Evolutionary conservation across 2,329 filamentous ascomycete genomes (phyloP).

Genomic region (Aspergillus quadrilineatus): DNA sequence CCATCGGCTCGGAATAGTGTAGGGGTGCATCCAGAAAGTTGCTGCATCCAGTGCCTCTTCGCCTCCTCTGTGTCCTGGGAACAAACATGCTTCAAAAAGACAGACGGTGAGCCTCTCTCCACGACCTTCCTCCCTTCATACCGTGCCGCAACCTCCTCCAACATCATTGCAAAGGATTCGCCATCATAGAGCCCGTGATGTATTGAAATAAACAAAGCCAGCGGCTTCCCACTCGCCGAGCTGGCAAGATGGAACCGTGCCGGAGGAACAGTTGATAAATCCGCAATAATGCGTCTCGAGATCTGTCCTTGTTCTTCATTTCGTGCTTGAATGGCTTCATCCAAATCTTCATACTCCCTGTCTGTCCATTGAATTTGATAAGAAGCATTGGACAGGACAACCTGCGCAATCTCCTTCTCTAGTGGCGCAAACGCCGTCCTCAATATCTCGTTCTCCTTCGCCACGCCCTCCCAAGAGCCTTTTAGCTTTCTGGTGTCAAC

Average conservation of each 20-base stretch:
- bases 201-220: constrained; percentile 33
- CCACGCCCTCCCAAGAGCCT: constrained; percentile 29
- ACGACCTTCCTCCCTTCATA: constrained; percentile 22
- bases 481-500: constrained; percentile 30
- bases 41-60: constrained; percentile 28
- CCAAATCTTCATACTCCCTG: constrained; percentile 15
- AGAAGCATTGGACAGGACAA: constrained; percentile 29
- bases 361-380: constrained; percentile 23
- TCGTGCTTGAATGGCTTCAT: constrained; percentile 13
- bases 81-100: constrained; percentile 30
- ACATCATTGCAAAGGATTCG: constrained; percentile 34
- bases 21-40: constrained; percentile 25
- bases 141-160: constrained; percentile 31
- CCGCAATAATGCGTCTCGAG: constrained; percentile 27
- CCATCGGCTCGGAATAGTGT: constrained; percentile 18
- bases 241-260: constrained; percentile 28
- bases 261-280: constrained; percentile 27
- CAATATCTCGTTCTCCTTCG: constrained; percentile 38
- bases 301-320: constrained; percentile 15
- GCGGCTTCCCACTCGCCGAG: constrained; percentile 14
- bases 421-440: constrained; percentile 41
- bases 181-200: constrained; percentile 42
- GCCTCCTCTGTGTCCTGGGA: constrained; percentile 27
- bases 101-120: constrained; percentile 22
- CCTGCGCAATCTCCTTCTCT: constrained; percentile 34